phyloP scores from a whole-genome alignment of 2,329 filamentous ascomycete species.

The Aquanectria penicillioides region DNA sequence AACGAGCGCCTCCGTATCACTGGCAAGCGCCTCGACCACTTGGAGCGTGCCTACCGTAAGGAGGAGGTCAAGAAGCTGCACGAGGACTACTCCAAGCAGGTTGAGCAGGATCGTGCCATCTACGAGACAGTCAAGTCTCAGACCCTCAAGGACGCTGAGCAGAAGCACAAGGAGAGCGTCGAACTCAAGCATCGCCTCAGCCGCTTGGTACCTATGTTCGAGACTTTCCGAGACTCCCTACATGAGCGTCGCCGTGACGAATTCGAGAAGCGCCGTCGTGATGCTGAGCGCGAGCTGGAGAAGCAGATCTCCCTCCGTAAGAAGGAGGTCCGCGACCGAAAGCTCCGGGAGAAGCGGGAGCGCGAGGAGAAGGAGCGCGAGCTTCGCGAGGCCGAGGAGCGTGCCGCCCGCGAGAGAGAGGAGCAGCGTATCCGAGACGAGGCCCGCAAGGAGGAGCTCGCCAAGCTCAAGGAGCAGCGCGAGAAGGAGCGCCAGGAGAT shows the following conservation, averaged over 20 bases:
- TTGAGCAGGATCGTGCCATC: constrained; percentile 78
- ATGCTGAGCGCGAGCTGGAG: constrained; percentile 92
- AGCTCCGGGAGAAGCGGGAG: constrained; percentile 84
- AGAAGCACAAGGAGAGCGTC: constrained; percentile 91
- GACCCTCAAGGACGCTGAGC: constrained; percentile 81
- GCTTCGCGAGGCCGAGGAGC: constrained; percentile 86
- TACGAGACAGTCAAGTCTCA: constrained; percentile 84
- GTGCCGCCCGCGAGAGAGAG: constrained; percentile 81
- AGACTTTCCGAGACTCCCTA: constrained; percentile 82
- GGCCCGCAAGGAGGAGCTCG: constrained; percentile 77
- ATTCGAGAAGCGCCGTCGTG: constrained; percentile 92
- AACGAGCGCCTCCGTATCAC: constrained; percentile 91
- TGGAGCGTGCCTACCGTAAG: constrained; percentile 95
- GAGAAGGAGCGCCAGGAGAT: constrained; percentile 75
- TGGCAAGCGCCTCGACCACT: constrained; percentile 94
- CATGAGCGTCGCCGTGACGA: constrained; percentile 91
- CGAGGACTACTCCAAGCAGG: constrained; percentile 86
- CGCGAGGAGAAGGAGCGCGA: constrained; percentile 84
- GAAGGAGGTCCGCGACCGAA: constrained; percentile 87
- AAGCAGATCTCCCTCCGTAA: constrained; percentile 88
- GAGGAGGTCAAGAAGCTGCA: constrained; percentile 93
- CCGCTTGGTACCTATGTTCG: constrained; percentile 85
- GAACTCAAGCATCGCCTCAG: constrained; percentile 92
- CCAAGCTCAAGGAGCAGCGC: constrained; percentile 72
- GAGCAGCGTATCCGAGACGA: constrained; percentile 84